Percentiles rank a stretch among this genome's conserved stretches.
Conservation (phyloP, 108 stramenopile species). For the Mediolabrus comicus region DNA sequence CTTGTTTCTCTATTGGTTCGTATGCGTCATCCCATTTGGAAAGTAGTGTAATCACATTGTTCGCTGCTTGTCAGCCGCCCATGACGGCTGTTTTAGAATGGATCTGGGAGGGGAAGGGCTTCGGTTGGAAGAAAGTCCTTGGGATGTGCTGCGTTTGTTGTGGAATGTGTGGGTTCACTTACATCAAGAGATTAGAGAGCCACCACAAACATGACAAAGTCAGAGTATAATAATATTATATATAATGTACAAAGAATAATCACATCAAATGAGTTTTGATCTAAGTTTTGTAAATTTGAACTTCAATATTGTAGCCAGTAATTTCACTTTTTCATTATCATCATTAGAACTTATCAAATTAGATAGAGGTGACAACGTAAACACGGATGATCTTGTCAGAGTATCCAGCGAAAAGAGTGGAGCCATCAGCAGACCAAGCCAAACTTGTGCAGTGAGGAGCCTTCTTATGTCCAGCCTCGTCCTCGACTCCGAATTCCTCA, state of each 20-base stretch:
- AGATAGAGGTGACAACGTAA: constrained; percentile 76
- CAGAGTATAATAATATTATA: no score
- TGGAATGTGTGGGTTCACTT: constrained; percentile 34
- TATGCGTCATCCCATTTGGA: constrained; percentile 38
- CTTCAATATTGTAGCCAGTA: not conserved
- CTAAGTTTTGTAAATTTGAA: no score
- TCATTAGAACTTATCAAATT: constrained; percentile 8
- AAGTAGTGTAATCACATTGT: constrained; percentile 35
- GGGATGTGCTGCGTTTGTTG: constrained; percentile 32
- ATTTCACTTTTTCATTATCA: constrained; percentile 6
- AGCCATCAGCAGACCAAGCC: constrained; percentile 97
- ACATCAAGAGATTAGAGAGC: constrained; percentile 22
- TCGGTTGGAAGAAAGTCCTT: constrained; percentile 24
- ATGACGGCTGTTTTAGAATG: constrained; percentile 41
- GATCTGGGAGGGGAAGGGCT: constrained; percentile 35
- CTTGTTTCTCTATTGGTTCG: constrained; percentile 29
- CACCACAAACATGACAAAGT: constrained; percentile 2
- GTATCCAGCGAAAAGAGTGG: constrained; percentile 97
- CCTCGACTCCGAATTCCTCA: constrained; percentile 60
- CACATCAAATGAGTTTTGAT: no score
- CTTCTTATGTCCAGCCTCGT: constrained; percentile 47
- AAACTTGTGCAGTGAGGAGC: constrained; percentile 94
- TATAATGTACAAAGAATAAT: no score
- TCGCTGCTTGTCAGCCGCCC: constrained; percentile 39
- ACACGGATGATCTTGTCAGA: constrained; percentile 96